These are phyloP conservation scores for Apocynum venetum DNA, from an alignment of 257 asterid genomes.

Conservation along the genomic window DNA sequence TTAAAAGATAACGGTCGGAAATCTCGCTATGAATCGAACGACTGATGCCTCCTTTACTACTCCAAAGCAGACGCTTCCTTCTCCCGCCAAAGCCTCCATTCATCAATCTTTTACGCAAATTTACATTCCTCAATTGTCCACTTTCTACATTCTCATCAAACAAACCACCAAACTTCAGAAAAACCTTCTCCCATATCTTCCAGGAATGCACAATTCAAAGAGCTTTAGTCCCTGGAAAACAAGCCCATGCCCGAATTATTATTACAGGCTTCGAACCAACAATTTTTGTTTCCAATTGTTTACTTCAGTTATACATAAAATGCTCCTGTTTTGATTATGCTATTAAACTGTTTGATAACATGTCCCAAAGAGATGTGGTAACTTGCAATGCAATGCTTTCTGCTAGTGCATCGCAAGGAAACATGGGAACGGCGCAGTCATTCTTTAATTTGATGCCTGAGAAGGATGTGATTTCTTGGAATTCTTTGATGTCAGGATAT, in stretches of 20 bases:
- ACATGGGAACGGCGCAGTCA: slow-evolving; percentile 39
- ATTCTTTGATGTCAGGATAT: slow-evolving; percentile 78
- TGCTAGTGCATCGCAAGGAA: slow-evolving; percentile 43
- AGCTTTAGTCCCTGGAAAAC: slow-evolving; percentile 52
- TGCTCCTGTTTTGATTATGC: slow-evolving; percentile 50
- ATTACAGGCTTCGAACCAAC: slow-evolving; percentile 68
- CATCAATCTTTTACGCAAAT: slow-evolving; percentile 13
- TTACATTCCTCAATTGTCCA: slow-evolving; percentile 10
- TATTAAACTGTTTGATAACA: slow-evolving; percentile 55
- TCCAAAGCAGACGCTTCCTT: slow-evolving; percentile 23
- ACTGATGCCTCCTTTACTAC: slow-evolving; percentile 40
- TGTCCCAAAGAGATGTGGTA: slow-evolving; percentile 58
- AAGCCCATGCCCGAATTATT: slow-evolving; percentile 75
- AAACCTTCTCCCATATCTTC: slow-evolving; percentile 58
- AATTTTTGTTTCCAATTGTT: slow-evolving; percentile 66
- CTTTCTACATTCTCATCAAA: slow-evolving; percentile 30
- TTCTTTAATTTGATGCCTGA: slow-evolving; percentile 58
- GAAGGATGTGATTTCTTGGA: slow-evolving; percentile 83
- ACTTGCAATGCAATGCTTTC: slow-evolving; percentile 79
- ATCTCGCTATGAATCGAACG: slow-evolving; percentile 49
- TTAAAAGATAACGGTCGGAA: background rate
- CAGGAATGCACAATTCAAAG: slow-evolving; percentile 59
- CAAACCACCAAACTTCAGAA: slow-evolving; percentile 26
- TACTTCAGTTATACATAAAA: slow-evolving; percentile 56
- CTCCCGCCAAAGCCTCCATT: slow-evolving; percentile 25